These are phyloP conservation scores for Diaporthe sp. DNA, from an alignment of 2,329 filamentous ascomycete genomes.

Conservation along the genomic window DNA sequence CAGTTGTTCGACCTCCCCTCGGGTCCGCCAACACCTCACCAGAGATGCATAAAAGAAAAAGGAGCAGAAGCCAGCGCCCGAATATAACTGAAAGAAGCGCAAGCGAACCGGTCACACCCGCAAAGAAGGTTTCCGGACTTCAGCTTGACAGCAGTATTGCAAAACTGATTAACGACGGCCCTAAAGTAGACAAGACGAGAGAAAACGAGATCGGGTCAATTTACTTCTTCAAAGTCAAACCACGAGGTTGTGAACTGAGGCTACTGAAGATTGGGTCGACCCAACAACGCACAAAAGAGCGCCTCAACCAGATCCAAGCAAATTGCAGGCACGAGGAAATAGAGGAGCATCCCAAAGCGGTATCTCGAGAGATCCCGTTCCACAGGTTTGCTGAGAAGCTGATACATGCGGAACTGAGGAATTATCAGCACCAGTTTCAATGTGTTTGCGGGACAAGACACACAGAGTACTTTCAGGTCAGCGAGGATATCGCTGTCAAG, in stretches of 20 bases:
- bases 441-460: not conserved
- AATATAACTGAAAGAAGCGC: not conserved
- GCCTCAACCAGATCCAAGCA: not conserved
- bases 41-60: not conserved
- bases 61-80: not conserved
- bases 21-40: not conserved
- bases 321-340: not conserved
- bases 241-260: not conserved
- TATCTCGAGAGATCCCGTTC: not conserved
- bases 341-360: not conserved
- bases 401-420: not conserved
- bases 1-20: not conserved
- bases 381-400: not conserved
- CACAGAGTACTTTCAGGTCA: not conserved
- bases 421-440: not conserved
- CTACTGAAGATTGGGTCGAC: not conserved
- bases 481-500: not conserved
- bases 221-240: slow-evolving; percentile 2
- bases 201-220: not conserved
- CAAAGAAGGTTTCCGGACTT: not conserved
- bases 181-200: not conserved
- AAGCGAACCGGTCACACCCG: not conserved
- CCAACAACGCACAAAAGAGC: not conserved
- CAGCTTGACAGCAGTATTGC: not conserved
- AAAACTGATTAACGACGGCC: not conserved